A percentile compares a stretch with the other conserved stretches of the same genome.
Evolutionary conservation across 345 rosid species (phyloP).

Genomic region (Tarenaya hassleriana): DNA sequence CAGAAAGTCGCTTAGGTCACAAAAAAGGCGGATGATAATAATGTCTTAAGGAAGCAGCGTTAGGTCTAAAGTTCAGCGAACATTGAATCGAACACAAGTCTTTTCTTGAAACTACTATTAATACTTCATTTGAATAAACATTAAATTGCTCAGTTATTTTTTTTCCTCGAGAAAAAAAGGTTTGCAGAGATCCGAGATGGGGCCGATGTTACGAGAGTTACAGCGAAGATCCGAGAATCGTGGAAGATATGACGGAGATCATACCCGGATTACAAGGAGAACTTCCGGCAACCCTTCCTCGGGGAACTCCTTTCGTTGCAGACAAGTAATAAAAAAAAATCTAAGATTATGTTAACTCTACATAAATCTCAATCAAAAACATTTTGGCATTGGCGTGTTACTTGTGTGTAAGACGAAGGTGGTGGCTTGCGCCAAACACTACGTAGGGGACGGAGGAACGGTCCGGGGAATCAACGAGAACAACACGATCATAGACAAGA

Average conservation of each 20-base stretch:
- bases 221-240: slow-evolving; percentile 61
- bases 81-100: too few species aligned
- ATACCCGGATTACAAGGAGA: slow-evolving; percentile 69
- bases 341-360: too few species aligned
- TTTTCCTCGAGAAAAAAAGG: slow-evolving; percentile 28
- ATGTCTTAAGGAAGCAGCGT: too few species aligned
- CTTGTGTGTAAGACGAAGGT: slow-evolving; percentile 43
- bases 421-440: slow-evolving; percentile 85
- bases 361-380: background rate
- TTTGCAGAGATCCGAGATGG: slow-evolving; percentile 63
- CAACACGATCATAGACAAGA: slow-evolving; percentile 35
- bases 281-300: slow-evolving; percentile 25
- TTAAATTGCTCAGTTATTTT: background rate
- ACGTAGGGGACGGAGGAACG: slow-evolving; percentile 83
- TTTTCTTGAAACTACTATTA: too few species aligned
- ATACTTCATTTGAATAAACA: too few species aligned
- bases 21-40: too few species aligned
- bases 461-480: slow-evolving; percentile 59
- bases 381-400: background rate
- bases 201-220: slow-evolving; percentile 57
- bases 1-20: too few species aligned
- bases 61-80: too few species aligned
- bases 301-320: slow-evolving; percentile 53
- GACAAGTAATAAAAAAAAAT: slow-evolving; percentile 62
- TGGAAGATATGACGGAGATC: slow-evolving; percentile 52